Conservation (phyloP, 2,329 filamentous ascomycete species). For the Dactylonectria estremocensis region DNA sequence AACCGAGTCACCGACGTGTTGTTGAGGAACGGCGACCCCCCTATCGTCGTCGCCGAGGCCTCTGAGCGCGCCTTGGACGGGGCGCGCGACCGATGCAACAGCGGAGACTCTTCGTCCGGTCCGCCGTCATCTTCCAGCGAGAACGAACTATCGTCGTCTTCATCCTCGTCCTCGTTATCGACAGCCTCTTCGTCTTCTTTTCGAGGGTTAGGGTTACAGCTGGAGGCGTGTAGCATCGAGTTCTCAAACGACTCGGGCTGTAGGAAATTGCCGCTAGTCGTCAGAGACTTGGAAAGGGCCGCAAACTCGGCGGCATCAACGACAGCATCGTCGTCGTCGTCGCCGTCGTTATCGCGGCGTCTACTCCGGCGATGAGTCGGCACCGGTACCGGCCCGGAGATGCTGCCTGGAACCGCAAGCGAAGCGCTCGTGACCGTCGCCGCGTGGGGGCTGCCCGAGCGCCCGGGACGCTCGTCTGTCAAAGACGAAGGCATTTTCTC, state of each 20-base stretch:
- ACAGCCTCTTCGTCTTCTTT: constrained; percentile 32
- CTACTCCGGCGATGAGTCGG: constrained; percentile 33
- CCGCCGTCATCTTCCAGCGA: constrained; percentile 26
- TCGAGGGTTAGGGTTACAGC: constrained; percentile 40
- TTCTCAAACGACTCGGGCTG: constrained; percentile 60
- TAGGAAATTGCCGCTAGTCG: constrained; percentile 55
- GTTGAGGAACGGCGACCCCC: constrained; percentile 58
- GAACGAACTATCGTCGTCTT: constrained; percentile 22
- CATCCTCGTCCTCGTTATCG: constrained; percentile 28
- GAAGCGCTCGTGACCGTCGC: constrained; percentile 1
- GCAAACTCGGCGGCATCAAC: constrained; percentile 45
- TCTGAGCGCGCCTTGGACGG: constrained; percentile 38
- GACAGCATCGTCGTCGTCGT: constrained; percentile 27
- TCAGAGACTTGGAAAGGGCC: constrained; percentile 57
- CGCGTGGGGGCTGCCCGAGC: neutral
- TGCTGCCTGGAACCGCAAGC: constrained; percentile 3
- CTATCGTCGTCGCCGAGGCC: constrained; percentile 26
- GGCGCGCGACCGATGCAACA: constrained; percentile 40
- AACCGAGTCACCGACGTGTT: constrained; percentile 67
- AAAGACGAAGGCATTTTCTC: constrained; percentile 16
- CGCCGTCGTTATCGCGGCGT: constrained; percentile 20
- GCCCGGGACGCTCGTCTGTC: constrained; percentile 18
- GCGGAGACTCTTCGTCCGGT: constrained; percentile 46
- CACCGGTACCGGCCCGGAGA: constrained; percentile 38
- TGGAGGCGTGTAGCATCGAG: constrained; percentile 54